Percentiles rank a stretch among this genome's conserved stretches.
Conservation (phyloP, 2,329 filamentous ascomycete genomes). For the Leptoxyphium fumago region DNA sequence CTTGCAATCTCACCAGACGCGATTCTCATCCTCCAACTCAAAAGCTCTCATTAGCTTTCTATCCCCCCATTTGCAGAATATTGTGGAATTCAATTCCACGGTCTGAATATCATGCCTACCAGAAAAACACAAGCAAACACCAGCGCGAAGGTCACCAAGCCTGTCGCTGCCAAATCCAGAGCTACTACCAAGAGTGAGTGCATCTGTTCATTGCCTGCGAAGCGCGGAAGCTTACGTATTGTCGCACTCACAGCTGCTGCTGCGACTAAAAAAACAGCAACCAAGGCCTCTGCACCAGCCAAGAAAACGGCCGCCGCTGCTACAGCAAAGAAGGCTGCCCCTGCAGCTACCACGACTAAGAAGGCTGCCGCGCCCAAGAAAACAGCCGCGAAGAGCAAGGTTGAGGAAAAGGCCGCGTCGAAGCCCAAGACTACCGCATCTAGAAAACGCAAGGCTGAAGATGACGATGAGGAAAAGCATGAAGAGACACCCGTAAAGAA, state of each 20-base stretch:
- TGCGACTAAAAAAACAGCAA: background rate
- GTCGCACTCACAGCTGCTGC: background rate
- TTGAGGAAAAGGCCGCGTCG: constrained; percentile 2
- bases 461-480: background rate
- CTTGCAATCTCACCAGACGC: too few relatives aligned
- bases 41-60: too few relatives aligned
- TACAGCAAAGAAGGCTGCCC: constrained; percentile 6
- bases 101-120: background rate
- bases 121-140: background rate
- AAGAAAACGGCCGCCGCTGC: background rate
- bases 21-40: too few relatives aligned
- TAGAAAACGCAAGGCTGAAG: constrained; percentile 5
- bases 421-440: constrained; percentile 4
- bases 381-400: constrained; percentile 10
- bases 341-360: constrained; percentile 17
- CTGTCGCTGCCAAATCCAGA: background rate
- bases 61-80: background rate
- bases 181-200: background rate
- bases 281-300: constrained; percentile 8
- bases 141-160: background rate
- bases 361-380: constrained; percentile 5
- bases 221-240: background rate
- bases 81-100: too few relatives aligned
- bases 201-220: background rate
- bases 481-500: constrained; percentile 2